These are phyloP conservation scores for Sporothrix dimorphospora DNA, from an alignment of 2,329 filamentous ascomycete genomes.

Conservation along the genomic window DNA sequence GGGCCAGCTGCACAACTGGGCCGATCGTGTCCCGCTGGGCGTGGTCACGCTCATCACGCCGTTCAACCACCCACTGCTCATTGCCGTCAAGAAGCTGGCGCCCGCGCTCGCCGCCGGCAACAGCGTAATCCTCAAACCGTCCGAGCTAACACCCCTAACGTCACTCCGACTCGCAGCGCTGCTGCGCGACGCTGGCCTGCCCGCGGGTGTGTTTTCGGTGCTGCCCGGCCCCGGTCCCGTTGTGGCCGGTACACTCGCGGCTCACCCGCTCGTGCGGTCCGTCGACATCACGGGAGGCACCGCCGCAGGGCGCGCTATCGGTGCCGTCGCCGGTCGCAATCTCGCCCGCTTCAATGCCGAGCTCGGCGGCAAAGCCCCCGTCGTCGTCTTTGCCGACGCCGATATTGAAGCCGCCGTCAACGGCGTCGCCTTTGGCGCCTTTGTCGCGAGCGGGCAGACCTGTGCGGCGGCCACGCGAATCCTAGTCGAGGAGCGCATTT, in stretches of 20 bases:
- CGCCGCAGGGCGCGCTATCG: slow-evolving; percentile 68
- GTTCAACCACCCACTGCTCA: slow-evolving; percentile 62
- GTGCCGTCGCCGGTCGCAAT: slow-evolving; percentile 66
- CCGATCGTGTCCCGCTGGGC: slow-evolving; percentile 58
- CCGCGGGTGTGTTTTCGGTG: slow-evolving; percentile 69
- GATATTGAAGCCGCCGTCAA: slow-evolving; percentile 69
- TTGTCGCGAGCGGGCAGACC: slow-evolving; percentile 59
- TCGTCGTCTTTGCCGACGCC: slow-evolving; percentile 68
- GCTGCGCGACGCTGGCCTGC: slow-evolving; percentile 68
- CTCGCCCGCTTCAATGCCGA: slow-evolving; percentile 72
- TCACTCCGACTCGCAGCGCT: slow-evolving; percentile 63
- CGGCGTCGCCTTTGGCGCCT: slow-evolving; percentile 65
- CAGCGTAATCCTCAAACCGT: slow-evolving; percentile 63
- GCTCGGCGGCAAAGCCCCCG: slow-evolving; percentile 71
- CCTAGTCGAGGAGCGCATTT: slow-evolving; percentile 70
- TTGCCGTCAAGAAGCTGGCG: slow-evolving; percentile 63
- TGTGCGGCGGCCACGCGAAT: slow-evolving; percentile 74
- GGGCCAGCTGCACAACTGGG: slow-evolving; percentile 62
- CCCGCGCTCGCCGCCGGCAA: slow-evolving; percentile 64
- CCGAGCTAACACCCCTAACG: slow-evolving; percentile 64
- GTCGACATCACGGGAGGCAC: slow-evolving; percentile 79
- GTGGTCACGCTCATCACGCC: slow-evolving; percentile 61
- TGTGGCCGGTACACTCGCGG: slow-evolving; percentile 57
- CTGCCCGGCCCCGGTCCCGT: slow-evolving; percentile 57
- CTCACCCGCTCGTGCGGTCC: slow-evolving; percentile 61